A percentile compares a stretch with the other conserved stretches of the same genome.
Conservation (phyloP, 2,329 filamentous ascomycete species). For the Diaporthe citri region DNA sequence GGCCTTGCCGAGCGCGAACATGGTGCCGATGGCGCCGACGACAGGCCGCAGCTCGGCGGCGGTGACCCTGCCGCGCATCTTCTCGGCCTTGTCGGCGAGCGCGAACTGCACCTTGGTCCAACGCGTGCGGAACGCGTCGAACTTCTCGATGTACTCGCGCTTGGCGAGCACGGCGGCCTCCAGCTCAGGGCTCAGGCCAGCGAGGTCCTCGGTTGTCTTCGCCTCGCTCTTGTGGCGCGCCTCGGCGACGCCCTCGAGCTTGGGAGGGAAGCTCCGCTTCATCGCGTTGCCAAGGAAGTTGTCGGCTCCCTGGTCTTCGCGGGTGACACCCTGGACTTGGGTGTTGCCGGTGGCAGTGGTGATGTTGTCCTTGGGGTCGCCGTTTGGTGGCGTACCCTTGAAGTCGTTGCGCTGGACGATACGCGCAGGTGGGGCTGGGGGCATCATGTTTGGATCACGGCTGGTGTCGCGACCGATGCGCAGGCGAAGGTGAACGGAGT, state of each 20-base stretch:
- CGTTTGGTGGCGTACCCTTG: neutral
- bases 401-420: constrained; percentile 27
- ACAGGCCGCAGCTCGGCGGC: neutral
- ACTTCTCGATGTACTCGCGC: neutral
- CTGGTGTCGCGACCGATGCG: constrained; percentile 6
- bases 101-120: neutral
- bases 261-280: constrained; percentile 14
- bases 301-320: neutral
- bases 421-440: constrained; percentile 13
- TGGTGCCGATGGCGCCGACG: neutral
- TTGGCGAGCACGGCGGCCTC: constrained; percentile 7
- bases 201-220: constrained; percentile 8
- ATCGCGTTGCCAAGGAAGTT: neutral
- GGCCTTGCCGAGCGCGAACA: constrained; percentile 30
- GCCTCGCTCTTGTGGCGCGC: constrained; percentile 16
- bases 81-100: constrained; percentile 8
- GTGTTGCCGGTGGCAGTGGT: neutral
- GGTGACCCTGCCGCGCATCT: neutral
- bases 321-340: neutral
- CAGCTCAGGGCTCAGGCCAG: constrained; percentile 15
- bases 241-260: constrained; percentile 20
- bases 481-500: neutral
- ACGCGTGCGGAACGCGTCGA: constrained; percentile 9
- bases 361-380: constrained; percentile 2
- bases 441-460: neutral